These are phyloP conservation scores for Biscogniauxia mediterranea DNA, from an alignment of 2,329 filamentous ascomycete species.

Conservation along the genomic window DNA sequence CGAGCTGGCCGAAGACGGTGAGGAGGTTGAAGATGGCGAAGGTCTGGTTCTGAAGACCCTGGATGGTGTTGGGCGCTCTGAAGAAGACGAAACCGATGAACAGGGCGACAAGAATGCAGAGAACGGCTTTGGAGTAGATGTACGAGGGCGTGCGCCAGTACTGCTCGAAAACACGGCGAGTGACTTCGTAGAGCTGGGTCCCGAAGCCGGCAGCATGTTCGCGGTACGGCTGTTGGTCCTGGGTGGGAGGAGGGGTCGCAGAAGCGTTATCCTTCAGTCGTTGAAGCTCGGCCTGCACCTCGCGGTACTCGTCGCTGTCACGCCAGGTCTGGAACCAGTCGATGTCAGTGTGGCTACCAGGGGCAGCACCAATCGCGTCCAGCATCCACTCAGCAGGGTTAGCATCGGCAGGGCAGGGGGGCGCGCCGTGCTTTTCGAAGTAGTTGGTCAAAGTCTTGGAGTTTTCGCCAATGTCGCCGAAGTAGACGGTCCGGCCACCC, in stretches of 20 bases:
- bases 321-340: slow-evolving; percentile 63
- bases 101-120: slow-evolving; percentile 64
- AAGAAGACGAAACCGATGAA: slow-evolving; percentile 85
- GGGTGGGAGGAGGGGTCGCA: slow-evolving; percentile 23
- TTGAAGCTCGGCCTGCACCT: slow-evolving; percentile 56
- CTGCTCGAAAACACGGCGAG: slow-evolving; percentile 78
- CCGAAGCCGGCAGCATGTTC: slow-evolving; percentile 80
- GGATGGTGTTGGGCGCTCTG: slow-evolving; percentile 66
- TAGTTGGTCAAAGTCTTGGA: slow-evolving; percentile 68
- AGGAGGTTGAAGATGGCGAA: slow-evolving; percentile 83
- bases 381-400: slow-evolving; percentile 86
- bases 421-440: slow-evolving; percentile 71
- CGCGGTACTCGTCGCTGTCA: slow-evolving; percentile 39
- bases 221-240: slow-evolving; percentile 51
- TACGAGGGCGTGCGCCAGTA: slow-evolving; percentile 90
- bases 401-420: slow-evolving; percentile 61
- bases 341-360: slow-evolving; percentile 60
- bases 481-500: slow-evolving; percentile 78
- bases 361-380: slow-evolving; percentile 60
- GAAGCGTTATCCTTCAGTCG: slow-evolving; percentile 52
- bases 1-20: slow-evolving; percentile 77
- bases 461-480: slow-evolving; percentile 73
- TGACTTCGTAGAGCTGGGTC: slow-evolving; percentile 65
- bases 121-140: slow-evolving; percentile 77
- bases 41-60: slow-evolving; percentile 83